A percentile compares a stretch with the other conserved stretches of the same genome.
Conservation (phyloP, 1,284 basidiomycete species). For the Malassezia restricta region DNA sequence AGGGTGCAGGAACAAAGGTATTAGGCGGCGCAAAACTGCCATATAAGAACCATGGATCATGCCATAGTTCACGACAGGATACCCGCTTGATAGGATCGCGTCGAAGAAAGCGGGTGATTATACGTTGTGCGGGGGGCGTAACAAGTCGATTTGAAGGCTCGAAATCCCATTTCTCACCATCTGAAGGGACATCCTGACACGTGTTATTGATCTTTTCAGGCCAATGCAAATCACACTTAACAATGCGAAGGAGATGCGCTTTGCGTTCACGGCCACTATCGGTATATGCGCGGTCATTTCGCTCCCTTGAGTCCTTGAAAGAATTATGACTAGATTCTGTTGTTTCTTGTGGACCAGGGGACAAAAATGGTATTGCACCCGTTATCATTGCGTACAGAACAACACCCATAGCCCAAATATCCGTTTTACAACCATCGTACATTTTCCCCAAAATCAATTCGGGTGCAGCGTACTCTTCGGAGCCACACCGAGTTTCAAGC, state of each 20-base stretch:
- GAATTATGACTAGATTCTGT: not conserved
- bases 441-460: slow-evolving; percentile 66
- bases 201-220: slow-evolving; percentile 46
- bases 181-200: slow-evolving; percentile 15
- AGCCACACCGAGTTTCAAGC: slow-evolving; percentile 75
- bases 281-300: slow-evolving; percentile 14
- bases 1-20: not conserved
- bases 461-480: slow-evolving; percentile 80
- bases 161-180: slow-evolving; percentile 3
- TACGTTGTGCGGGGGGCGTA: slow-evolving; percentile 33
- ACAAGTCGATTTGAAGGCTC: slow-evolving; percentile 25
- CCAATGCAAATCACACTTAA: slow-evolving; percentile 44
- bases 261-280: slow-evolving; percentile 30
- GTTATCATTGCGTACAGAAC: slow-evolving; percentile 65
- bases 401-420: slow-evolving; percentile 78
- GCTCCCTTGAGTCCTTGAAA: not conserved
- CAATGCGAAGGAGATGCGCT: slow-evolving; percentile 39
- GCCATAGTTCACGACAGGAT: slow-evolving; percentile 34
- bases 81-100: slow-evolving; percentile 34
- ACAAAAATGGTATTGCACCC: slow-evolving; percentile 51
- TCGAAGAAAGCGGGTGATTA: slow-evolving; percentile 32
- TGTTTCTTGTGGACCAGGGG: slow-evolving; percentile 15
- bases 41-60: slow-evolving; percentile 35
- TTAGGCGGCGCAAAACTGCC: slow-evolving; percentile 25
- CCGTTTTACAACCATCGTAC: slow-evolving; percentile 76